Evolutionary conservation across 179 eudicot species (phyloP).

Genomic region (Drosera spatulata): DNA sequence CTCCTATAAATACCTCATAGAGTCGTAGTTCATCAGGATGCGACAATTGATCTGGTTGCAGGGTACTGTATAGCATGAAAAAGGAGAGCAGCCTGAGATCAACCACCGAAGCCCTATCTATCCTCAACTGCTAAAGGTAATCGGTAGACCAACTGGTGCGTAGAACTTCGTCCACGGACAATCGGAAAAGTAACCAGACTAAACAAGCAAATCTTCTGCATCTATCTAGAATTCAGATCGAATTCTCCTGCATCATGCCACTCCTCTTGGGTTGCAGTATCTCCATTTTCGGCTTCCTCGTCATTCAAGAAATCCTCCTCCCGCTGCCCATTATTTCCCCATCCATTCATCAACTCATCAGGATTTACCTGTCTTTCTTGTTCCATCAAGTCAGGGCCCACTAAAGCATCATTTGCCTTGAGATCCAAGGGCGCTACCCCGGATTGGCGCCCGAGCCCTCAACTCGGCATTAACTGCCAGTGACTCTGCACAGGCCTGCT

Average conservation of each 20-base stretch:
- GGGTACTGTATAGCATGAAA: too few species aligned
- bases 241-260: conserved; percentile 76
- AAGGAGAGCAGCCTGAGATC: too few species aligned
- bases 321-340: conserved; percentile 58
- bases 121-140: too few species aligned
- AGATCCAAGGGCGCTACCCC: conserved; percentile 47
- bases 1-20: too few species aligned
- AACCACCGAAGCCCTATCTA: too few species aligned
- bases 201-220: background rate
- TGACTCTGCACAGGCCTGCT: conserved; percentile 67
- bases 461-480: conserved; percentile 48
- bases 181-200: background rate
- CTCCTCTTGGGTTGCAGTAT: conserved; percentile 44
- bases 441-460: conserved; percentile 60
- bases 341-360: conserved; percentile 65
- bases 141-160: too few species aligned
- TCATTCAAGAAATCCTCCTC: conserved; percentile 92
- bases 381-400: conserved; percentile 36
- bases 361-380: conserved; percentile 44
- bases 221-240: conserved; percentile 59
- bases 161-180: too few species aligned
- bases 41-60: too few species aligned
- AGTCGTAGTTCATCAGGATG: too few species aligned
- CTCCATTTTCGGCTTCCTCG: conserved; percentile 82
- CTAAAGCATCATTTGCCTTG: conserved; percentile 32